Percentiles rank a stretch among this genome's conserved stretches.
phyloP scores from a whole-genome alignment of 495 filamentous ascomycete species.

The Friedmanniomyces simplex region DNA sequence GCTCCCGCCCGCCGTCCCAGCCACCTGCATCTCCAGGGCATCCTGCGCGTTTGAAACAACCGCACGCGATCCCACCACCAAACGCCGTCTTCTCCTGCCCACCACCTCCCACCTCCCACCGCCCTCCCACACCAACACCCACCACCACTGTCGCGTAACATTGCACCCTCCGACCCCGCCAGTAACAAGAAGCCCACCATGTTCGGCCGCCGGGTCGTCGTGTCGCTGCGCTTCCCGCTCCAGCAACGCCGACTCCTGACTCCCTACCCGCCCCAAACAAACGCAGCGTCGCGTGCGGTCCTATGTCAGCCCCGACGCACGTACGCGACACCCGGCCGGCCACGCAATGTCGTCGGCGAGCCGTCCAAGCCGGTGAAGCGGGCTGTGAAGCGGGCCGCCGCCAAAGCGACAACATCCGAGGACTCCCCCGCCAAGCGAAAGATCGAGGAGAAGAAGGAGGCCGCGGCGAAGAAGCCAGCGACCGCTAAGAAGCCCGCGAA shows the following conservation, averaged over 20 bases:
- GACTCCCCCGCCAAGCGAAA: conserved; percentile 12
- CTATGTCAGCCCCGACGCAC: neutral
- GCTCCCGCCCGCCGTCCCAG: too few relatives aligned
- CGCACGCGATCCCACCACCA: neutral
- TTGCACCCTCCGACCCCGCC: neutral
- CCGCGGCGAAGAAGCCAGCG: conserved; percentile 7
- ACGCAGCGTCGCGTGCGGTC: neutral
- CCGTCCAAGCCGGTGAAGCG: conserved; percentile 14
- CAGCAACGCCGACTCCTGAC: conserved; percentile 1
- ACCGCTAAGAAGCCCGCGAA: neutral
- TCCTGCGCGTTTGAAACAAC: too few relatives aligned
- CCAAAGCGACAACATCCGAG: conserved; percentile 2
- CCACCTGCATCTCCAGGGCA: too few relatives aligned
- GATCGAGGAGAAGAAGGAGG: conserved; percentile 7
- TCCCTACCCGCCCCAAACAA: neutral
- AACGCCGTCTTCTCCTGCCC: too few relatives aligned
- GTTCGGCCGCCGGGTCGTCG: conserved; percentile 15
- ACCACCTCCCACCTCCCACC: neutral
- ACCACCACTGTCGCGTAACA: neutral
- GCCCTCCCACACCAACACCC: neutral
- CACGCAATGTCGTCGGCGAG: conserved; percentile 14
- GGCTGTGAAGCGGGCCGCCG: conserved; percentile 10
- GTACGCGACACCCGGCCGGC: conserved; percentile 18
- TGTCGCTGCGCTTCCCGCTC: conserved; percentile 4
- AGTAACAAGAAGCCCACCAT: neutral